Percentiles rank a stretch among this genome's conserved stretches.
These are phyloP conservation scores for Davidsoniella eucalypti DNA, from an alignment of 2,329 filamentous ascomycete genomes.

Conservation along the genomic window DNA sequence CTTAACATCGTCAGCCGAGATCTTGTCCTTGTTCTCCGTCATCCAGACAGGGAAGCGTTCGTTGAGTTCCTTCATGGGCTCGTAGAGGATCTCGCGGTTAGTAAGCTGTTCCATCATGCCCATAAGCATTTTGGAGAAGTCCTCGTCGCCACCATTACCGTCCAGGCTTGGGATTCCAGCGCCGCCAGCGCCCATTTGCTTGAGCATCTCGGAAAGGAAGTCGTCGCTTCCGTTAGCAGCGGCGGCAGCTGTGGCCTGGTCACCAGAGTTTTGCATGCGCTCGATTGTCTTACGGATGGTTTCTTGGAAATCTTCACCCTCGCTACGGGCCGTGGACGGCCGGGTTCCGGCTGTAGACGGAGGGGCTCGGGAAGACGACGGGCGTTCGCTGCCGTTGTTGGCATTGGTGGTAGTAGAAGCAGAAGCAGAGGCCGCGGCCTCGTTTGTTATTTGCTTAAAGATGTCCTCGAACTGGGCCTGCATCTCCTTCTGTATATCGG, in stretches of 20 bases:
- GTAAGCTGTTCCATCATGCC: slow-evolving; percentile 99
- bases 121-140: slow-evolving; percentile 87
- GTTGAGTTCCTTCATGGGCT: slow-evolving; percentile 94
- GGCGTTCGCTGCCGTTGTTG: too few species aligned
- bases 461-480: slow-evolving; percentile 63
- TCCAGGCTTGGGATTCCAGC: slow-evolving; percentile 15
- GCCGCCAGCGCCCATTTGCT: slow-evolving; percentile 60
- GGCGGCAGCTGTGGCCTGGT: slow-evolving; percentile 66
- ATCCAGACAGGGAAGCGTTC: slow-evolving; percentile 89
- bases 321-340: slow-evolving; percentile 19
- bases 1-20: slow-evolving; percentile 54
- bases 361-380: slow-evolving; percentile 15
- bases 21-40: slow-evolving; percentile 52
- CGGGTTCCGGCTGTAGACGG: slow-evolving; percentile 23
- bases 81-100: slow-evolving; percentile 94
- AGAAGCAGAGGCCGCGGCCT: slow-evolving; percentile 19
- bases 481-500: slow-evolving; percentile 26
- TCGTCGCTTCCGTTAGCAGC: slow-evolving; percentile 53
- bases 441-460: slow-evolving; percentile 48
- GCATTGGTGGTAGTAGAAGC: slow-evolving; percentile 16
- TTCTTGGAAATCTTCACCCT: slow-evolving; percentile 64
- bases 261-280: slow-evolving; percentile 79
- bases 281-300: slow-evolving; percentile 91
- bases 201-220: slow-evolving; percentile 80
- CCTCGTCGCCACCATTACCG: slow-evolving; percentile 51